A percentile compares a stretch with the other conserved stretches of the same genome.
Conservation (phyloP, 352 stramenopile species). For the Globisporangium orthogonon region DNA sequence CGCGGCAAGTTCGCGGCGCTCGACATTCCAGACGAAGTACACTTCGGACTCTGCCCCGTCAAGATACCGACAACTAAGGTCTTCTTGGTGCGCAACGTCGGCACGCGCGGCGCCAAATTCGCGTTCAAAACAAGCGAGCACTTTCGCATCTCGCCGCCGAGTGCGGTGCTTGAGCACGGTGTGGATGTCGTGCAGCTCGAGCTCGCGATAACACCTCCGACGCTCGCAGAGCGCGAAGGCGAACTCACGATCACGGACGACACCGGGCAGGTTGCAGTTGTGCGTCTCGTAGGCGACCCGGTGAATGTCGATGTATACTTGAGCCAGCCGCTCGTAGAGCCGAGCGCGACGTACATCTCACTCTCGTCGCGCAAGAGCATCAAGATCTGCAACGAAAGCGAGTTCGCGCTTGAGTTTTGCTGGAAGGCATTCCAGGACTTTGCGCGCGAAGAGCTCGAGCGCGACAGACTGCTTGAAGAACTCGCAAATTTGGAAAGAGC, state of each 20-base stretch:
- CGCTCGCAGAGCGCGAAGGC: conserved; percentile 37
- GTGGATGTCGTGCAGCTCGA: conserved; percentile 70
- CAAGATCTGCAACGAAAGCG: conserved; percentile 92
- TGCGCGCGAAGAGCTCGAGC: conserved; percentile 76
- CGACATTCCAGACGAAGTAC: conserved; percentile 87
- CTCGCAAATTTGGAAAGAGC: conserved; percentile 74
- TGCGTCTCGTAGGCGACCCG: conserved; percentile 64
- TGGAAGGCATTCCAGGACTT: conserved; percentile 89
- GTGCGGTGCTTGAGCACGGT: conserved; percentile 56
- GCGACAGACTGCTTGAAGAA: conserved; percentile 74
- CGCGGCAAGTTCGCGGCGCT: conserved; percentile 80
- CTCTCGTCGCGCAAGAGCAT: conserved; percentile 86
- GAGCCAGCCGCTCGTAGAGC: conserved; percentile 73
- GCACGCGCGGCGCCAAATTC: conserved; percentile 71
- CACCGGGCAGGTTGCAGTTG: conserved; percentile 58
- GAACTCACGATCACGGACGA: conserved; percentile 84
- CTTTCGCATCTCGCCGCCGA: conserved; percentile 60
- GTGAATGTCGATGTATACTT: conserved; percentile 90
- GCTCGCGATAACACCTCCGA: conserved; percentile 41
- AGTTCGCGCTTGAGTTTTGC: conserved; percentile 87
- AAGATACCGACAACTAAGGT: conserved; percentile 77
- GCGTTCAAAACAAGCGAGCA: conserved; percentile 50
- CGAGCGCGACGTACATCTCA: conserved; percentile 89
- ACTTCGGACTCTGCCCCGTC: conserved; percentile 83
- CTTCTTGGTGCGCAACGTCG: conserved; percentile 89